Conservation (phyloP, 345 rosid genomes). For the Populus davidiana region DNA sequence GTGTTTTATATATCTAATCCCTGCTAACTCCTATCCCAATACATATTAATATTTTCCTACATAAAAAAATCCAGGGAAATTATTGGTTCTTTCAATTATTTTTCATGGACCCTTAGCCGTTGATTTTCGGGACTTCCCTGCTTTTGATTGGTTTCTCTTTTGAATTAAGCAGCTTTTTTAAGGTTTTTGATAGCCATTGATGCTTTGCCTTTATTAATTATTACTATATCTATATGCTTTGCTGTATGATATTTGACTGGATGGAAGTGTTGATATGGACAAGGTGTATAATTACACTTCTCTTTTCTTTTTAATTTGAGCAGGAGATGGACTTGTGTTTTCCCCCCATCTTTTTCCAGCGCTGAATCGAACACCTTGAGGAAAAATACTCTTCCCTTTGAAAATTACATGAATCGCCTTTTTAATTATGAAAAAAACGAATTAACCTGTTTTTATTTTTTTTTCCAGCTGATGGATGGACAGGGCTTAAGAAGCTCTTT, state of each 20-base stretch:
- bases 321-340: not conserved
- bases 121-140: not conserved
- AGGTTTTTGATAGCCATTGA: not conserved
- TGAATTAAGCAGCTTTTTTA: not conserved
- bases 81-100: not conserved
- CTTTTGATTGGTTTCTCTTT: not conserved
- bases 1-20: not conserved
- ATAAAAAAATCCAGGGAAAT: not conserved
- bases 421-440: not conserved
- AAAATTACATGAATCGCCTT: not conserved
- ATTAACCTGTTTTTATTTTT: not conserved
- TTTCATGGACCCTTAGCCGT: not conserved
- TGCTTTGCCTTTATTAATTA: not conserved
- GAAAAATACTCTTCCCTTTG: not conserved
- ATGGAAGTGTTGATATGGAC: not conserved
- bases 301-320: not conserved
- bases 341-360: not conserved
- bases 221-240: too few relatives aligned
- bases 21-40: not conserved
- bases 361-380: not conserved
- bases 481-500: not conserved
- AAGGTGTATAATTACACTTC: too few relatives aligned
- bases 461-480: not conserved
- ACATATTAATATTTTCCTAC: not conserved
- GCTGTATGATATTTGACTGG: not conserved